These are phyloP conservation scores for Colletotrichum tofieldiae DNA, from an alignment of 2,329 filamentous ascomycete genomes.

Conservation along the genomic window DNA sequence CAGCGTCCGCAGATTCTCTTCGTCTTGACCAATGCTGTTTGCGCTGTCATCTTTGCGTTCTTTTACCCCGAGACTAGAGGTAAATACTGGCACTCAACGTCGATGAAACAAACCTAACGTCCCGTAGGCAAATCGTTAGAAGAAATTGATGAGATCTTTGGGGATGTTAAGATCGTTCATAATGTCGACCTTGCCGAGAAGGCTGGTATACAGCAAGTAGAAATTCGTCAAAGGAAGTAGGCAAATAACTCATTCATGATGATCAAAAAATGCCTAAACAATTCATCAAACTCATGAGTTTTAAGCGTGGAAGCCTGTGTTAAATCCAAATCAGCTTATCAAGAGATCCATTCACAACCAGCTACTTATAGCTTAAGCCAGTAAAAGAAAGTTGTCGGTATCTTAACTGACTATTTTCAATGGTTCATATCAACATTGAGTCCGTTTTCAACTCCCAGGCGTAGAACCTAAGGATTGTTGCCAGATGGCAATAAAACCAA, in stretches of 20 bases:
- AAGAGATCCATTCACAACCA: neutral
- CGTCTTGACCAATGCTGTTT: conserved; percentile 56
- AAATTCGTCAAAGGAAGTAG: conserved; percentile 13
- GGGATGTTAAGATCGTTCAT: conserved; percentile 52
- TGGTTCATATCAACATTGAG: too few species aligned
- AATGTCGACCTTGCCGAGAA: conserved; percentile 45
- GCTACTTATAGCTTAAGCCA: too few species aligned
- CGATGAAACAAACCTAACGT: conserved; percentile 24
- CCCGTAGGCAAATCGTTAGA: conserved; percentile 56
- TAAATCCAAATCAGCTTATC: neutral
- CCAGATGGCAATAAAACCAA: neutral
- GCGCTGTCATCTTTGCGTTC: conserved; percentile 54
- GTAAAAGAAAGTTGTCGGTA: too few species aligned
- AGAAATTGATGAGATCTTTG: conserved; percentile 59
- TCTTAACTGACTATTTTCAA: neutral
- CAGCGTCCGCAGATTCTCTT: conserved; percentile 53
- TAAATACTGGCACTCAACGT: conserved; percentile 14
- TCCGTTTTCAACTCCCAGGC: too few species aligned
- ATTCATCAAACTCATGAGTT: neutral
- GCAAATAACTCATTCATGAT: too few species aligned
- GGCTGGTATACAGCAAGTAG: conserved; percentile 41
- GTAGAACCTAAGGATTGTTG: neutral
- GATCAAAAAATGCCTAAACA: too few species aligned
- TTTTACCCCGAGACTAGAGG: conserved; percentile 57
- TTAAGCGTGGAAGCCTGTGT: neutral